Evolutionary conservation across 257 asterid species (phyloP).

Genomic region (Fraxinus pennsylvanica): DNA sequence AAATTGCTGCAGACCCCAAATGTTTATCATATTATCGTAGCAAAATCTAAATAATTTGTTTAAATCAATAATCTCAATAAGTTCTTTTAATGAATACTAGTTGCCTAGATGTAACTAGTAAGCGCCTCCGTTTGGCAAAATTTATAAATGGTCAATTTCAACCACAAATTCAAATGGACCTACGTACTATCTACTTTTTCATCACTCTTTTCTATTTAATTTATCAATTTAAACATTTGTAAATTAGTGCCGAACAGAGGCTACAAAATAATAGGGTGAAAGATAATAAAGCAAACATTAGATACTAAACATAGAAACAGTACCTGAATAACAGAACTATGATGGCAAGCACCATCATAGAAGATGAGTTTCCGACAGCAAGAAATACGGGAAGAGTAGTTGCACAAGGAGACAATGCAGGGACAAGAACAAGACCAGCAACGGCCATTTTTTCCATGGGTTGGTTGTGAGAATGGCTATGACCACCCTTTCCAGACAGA

Average conservation of each 20-base stretch:
- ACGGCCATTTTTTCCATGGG: constrained; percentile 99
- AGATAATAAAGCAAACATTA: constrained; percentile 1
- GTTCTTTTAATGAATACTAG: background rate
- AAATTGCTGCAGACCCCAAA: background rate
- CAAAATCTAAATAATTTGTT: background rate
- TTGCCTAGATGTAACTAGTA: constrained; percentile 3
- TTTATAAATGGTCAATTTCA: no score
- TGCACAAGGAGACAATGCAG: constrained; percentile 97
- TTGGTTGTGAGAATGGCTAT: constrained; percentile 89
- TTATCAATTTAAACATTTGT: no score
- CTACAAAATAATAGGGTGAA: no score
- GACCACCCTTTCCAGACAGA: constrained; percentile 86
- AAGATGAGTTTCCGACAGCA: constrained; percentile 92
- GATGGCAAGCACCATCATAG: constrained; percentile 97
- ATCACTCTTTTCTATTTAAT: no score
- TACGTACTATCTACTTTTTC: no score
- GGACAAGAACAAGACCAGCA: constrained; percentile 97
- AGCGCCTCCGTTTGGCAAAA: background rate
- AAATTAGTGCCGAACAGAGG: no score
- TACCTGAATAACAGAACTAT: constrained; percentile 90
- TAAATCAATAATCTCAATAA: background rate
- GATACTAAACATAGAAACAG: constrained; percentile 3
- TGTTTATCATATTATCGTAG: background rate
- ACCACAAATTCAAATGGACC: no score
- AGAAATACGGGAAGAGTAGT: constrained; percentile 98